Evolutionary conservation across 768 basidiomycete genomes (phyloP).

Genomic region (Suillus fuscotomentosus): DNA sequence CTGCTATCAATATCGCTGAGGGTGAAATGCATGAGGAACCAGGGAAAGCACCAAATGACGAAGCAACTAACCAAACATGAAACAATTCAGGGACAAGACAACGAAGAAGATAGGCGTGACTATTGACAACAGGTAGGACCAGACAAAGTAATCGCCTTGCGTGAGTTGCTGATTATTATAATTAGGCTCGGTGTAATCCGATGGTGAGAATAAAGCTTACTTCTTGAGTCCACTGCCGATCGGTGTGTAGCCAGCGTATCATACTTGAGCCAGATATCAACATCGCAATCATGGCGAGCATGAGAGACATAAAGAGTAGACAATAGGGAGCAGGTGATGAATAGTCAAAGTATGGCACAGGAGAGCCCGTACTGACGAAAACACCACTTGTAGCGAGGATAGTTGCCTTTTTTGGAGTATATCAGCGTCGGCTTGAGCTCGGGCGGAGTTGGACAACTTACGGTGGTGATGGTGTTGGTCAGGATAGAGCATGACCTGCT

Average conservation of each 20-base stretch:
- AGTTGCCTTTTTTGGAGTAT: background rate
- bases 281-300: background rate
- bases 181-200: background rate
- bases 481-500: background rate
- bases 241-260: background rate
- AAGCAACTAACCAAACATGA: background rate
- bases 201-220: background rate
- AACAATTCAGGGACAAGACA: background rate
- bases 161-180: background rate
- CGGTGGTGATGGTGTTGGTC: background rate
- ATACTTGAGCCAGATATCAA: background rate
- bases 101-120: background rate
- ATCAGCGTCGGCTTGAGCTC: background rate
- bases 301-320: background rate
- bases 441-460: background rate
- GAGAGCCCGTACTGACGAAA: background rate
- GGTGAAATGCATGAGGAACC: background rate
- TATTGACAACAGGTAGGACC: background rate
- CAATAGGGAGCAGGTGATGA: background rate
- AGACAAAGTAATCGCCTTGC: background rate
- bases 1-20: background rate
- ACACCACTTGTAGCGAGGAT: background rate
- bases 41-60: background rate
- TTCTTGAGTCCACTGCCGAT: background rate
- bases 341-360: background rate